Evolutionary conservation across 1,284 basidiomycete genomes (phyloP).

Genomic region (Ceraceosorus guamensis): DNA sequence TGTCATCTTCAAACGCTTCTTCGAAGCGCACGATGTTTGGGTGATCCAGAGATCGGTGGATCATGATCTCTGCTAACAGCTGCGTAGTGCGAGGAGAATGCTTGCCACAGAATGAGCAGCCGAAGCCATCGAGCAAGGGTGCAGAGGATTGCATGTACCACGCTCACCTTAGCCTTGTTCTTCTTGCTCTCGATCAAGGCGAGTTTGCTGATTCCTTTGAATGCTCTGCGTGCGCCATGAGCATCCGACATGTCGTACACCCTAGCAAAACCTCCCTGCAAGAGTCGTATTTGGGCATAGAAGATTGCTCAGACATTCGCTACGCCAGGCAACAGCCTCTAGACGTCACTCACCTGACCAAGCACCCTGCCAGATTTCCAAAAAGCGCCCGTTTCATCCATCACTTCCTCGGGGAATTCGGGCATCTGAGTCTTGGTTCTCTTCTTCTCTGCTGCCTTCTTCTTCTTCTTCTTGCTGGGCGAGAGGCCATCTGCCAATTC

Average conservation of each 20-base stretch:
- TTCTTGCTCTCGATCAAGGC: constrained; percentile 48
- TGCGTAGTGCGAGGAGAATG: too few relatives aligned
- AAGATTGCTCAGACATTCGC: too few relatives aligned
- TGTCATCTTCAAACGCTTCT: constrained; percentile 90
- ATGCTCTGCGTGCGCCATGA: constrained; percentile 46
- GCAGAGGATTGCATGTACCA: background rate
- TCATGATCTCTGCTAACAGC: constrained; percentile 98
- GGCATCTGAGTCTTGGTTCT: too few relatives aligned
- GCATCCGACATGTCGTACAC: constrained; percentile 46
- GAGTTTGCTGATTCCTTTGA: constrained; percentile 51
- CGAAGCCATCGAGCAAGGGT: background rate
- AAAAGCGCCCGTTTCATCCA: too few relatives aligned
- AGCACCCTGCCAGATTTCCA: too few relatives aligned
- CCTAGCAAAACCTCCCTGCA: constrained; percentile 49
- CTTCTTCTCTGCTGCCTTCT: too few relatives aligned
- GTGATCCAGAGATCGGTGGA: constrained; percentile 82
- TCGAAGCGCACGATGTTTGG: constrained; percentile 87
- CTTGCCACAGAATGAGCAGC: background rate
- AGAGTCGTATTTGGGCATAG: too few relatives aligned
- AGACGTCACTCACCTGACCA: too few relatives aligned
- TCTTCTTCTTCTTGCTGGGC: too few relatives aligned
- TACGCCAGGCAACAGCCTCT: too few relatives aligned
- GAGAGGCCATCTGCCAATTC: too few relatives aligned
- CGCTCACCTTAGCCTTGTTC: constrained; percentile 48
- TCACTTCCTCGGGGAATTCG: too few relatives aligned